These are phyloP conservation scores for Raffaelea arxii DNA, from an alignment of 2,329 filamentous ascomycete species.

Conservation along the genomic window DNA sequence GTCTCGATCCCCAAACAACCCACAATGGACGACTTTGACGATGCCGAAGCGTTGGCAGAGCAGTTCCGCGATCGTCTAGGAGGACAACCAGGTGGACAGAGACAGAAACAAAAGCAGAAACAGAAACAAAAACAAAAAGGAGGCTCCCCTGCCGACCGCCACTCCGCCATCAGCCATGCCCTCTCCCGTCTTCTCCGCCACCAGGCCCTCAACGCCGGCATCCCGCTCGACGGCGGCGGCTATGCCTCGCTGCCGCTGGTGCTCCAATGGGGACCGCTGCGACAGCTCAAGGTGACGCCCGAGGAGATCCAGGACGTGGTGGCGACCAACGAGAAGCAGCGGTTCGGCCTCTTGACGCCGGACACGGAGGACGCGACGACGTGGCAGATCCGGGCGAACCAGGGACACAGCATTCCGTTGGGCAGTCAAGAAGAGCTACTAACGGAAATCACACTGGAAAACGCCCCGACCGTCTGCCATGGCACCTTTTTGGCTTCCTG, in stretches of 20 bases:
- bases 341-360: slow-evolving; percentile 53
- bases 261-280: slow-evolving; percentile 48
- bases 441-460: slow-evolving; percentile 51
- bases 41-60: slow-evolving; percentile 11
- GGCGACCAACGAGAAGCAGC: slow-evolving; percentile 74
- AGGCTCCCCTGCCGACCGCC: slow-evolving; percentile 25
- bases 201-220: slow-evolving; percentile 45
- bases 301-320: slow-evolving; percentile 64
- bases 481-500: slow-evolving; percentile 82
- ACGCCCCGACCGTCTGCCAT: slow-evolving; percentile 66
- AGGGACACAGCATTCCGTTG: slow-evolving; percentile 77
- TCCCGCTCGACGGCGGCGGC: slow-evolving; percentile 48
- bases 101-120: no score
- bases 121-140: no score
- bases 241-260: slow-evolving; percentile 49
- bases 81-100: slow-evolving; percentile 14
- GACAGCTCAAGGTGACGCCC: slow-evolving; percentile 63
- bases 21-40: slow-evolving; percentile 8
- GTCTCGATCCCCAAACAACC: no score
- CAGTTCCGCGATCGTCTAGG: slow-evolving; percentile 10
- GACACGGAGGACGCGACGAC: slow-evolving; percentile 42
- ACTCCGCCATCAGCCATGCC: slow-evolving; percentile 41
- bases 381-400: slow-evolving; percentile 89
- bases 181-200: slow-evolving; percentile 46
- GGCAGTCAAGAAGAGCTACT: slow-evolving; percentile 60